Conservation (phyloP, 768 basidiomycete species). For the Lactifluus pinguis region DNA sequence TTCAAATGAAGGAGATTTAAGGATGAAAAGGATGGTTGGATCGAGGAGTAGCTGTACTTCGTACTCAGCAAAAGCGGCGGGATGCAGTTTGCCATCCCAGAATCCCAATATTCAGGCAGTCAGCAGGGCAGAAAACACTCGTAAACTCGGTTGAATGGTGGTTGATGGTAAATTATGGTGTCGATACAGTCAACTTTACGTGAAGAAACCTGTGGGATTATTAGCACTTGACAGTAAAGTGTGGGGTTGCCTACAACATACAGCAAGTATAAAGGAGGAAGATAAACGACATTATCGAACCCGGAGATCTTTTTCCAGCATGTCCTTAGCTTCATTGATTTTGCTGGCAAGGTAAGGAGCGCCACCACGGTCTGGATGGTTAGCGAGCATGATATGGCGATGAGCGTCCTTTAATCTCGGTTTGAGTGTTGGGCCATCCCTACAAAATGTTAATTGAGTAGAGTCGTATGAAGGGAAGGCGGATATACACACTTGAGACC, state of each 20-base stretch:
- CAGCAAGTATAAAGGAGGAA: neutral
- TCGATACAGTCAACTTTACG: neutral
- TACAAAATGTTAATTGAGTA: slow-evolving; percentile 26
- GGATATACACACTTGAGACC: slow-evolving; percentile 71
- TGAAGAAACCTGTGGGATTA: neutral
- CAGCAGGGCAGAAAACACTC: neutral
- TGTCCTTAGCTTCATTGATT: slow-evolving; percentile 96
- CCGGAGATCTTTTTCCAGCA: slow-evolving; percentile 74
- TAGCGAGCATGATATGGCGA: slow-evolving; percentile 93
- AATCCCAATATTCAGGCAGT: neutral
- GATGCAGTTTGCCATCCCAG: neutral
- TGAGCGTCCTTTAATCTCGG: slow-evolving; percentile 88
- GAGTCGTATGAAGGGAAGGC: slow-evolving; percentile 1
- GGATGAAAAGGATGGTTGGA: neutral
- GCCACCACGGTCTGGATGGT: slow-evolving; percentile 97
- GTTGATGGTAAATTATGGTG: neutral
- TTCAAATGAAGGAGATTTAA: neutral
- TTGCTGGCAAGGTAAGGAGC: slow-evolving; percentile 98
- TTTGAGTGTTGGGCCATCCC: slow-evolving; percentile 75
- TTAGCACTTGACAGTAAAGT: neutral
- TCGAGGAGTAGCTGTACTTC: neutral
- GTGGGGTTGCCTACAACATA: neutral
- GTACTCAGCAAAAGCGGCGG: neutral
- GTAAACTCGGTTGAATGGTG: neutral
- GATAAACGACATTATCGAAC: slow-evolving; percentile 25